phyloP scores from a whole-genome alignment of 352 stramenopile species.

The Pythium coloratum region DNA sequence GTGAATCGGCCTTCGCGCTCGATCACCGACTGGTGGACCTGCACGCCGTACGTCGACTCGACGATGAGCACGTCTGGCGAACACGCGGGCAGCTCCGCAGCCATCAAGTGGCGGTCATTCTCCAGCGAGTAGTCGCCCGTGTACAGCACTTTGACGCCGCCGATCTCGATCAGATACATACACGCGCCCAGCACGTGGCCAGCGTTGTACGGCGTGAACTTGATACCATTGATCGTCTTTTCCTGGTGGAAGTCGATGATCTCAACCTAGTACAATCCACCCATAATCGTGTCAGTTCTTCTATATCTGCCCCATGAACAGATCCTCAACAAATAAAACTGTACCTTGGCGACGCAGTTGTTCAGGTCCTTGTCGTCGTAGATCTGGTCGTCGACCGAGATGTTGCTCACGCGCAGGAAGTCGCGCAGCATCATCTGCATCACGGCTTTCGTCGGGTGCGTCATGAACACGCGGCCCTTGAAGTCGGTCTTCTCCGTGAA shows the following conservation, averaged over 20 bases:
- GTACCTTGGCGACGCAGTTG: slow-evolving; percentile 93
- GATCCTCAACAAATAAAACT: not conserved
- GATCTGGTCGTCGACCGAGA: slow-evolving; percentile 92
- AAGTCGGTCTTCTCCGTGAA: slow-evolving; percentile 99
- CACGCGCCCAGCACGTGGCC: slow-evolving; percentile 98
- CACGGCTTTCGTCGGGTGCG: slow-evolving; percentile 98
- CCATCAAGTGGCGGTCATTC: slow-evolving; percentile 98
- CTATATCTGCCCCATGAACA: not conserved
- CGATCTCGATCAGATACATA: slow-evolving; percentile 99
- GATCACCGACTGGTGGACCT: slow-evolving; percentile 95
- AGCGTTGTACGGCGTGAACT: slow-evolving; percentile 98
- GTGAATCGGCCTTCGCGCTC: slow-evolving; percentile 98
- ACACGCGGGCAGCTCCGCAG: slow-evolving; percentile 75
- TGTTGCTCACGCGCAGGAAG: slow-evolving; percentile 95
- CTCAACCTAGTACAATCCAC: slow-evolving; percentile 73
- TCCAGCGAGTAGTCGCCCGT: slow-evolving; percentile 98
- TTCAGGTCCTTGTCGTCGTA: slow-evolving; percentile 96
- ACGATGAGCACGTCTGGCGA: slow-evolving; percentile 98
- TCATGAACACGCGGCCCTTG: slow-evolving; percentile 98
- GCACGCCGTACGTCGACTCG: slow-evolving; percentile 98
- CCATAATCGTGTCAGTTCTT: not conserved
- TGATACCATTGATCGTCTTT: slow-evolving; percentile 96
- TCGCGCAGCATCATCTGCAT: slow-evolving; percentile 98
- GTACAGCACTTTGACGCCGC: slow-evolving; percentile 97
- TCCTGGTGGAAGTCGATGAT: slow-evolving; percentile 98